Evolutionary conservation across 352 stramenopile genomes (phyloP), one percentile per base, ranked within the genome.

Genomic region (Globisporangium emineosum): DNA sequence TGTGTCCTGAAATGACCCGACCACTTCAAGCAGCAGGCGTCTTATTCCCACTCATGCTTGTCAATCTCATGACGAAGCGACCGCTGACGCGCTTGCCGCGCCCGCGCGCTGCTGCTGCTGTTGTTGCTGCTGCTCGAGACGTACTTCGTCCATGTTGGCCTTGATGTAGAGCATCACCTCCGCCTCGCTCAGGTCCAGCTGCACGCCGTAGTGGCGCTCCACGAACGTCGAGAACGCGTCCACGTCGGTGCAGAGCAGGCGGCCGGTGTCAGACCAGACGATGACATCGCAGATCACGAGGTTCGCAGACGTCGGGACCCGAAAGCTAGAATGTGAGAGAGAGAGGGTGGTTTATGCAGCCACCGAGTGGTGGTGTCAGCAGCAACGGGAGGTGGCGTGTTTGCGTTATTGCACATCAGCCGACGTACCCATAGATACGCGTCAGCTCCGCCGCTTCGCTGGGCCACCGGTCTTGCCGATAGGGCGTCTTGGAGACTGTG

Each of bases 131-230:
- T 79, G 67, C 17, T 73, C 68, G 4, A 75, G 67, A 0, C 78
- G 73, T 47, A 87, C 62, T 60, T 90, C 83, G 25, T 92, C 79
- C 49, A 89, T 69, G 69, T 92, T 89, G 19, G 79, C 78, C 53
- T 87, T 88, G 58, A 88, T 76, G 65, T 88, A 85, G 19, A 89
- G 68, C 47, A 79, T 60, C 27, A 92, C 61, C 56, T 92, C 83
- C 7, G 78, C 65, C 23, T 92, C 81, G 35, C 60, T 79, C 54
- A 90, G 65, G 37, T 92, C 83, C 57, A 90, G 62, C 55, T 89
- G 78, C 15, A 92, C 64, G 52, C 83, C 79, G 63, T 90, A 90
- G 23, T 79, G 81, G 32, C 71, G 75, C 15, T 80, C 66, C 8
- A 75, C 80, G 23, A 88, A 89, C 2, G 78, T 83, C 42, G 79